These are phyloP conservation scores for Aspergillus heteromorphus DNA, from an alignment of 495 filamentous ascomycete species.

Conservation along the genomic window DNA sequence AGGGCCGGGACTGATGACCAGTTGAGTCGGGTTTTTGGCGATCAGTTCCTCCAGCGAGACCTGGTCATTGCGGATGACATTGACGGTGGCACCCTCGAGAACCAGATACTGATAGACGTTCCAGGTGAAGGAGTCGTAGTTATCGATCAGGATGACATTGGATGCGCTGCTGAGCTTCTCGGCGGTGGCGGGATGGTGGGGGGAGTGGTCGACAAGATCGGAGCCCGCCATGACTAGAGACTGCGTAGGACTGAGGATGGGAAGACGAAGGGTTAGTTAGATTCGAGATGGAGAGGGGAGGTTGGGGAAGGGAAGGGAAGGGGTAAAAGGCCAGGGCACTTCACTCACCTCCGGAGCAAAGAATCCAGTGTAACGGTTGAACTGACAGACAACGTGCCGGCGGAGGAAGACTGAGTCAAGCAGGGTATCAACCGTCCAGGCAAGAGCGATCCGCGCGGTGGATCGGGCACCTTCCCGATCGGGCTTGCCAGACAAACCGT, in stretches of 20 bases:
- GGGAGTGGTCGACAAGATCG: conserved; percentile 77
- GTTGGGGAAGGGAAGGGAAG: neutral
- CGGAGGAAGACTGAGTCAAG: conserved; percentile 8
- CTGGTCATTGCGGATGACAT: conserved; percentile 87
- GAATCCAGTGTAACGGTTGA: neutral
- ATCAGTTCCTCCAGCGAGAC: conserved; percentile 80
- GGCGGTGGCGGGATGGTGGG: conserved; percentile 68
- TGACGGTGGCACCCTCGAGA: conserved; percentile 84
- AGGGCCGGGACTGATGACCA: conserved; percentile 92
- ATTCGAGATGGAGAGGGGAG: neutral
- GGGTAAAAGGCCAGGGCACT: neutral
- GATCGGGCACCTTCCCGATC: conserved; percentile 12
- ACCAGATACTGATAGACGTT: conserved; percentile 98
- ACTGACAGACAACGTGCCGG: neutral
- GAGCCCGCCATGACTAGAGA: conserved; percentile 33
- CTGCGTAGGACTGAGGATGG: neutral
- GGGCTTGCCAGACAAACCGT: conserved; percentile 4
- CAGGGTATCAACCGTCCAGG: conserved; percentile 1
- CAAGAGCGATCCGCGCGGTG: neutral
- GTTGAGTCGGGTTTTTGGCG: conserved; percentile 76
- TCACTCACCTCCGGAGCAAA: conserved; percentile 2
- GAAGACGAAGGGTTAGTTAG: no score
- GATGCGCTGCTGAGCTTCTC: conserved; percentile 66
- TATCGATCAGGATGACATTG: conserved; percentile 94
- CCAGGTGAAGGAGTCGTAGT: conserved; percentile 99